Conservation (phyloP, 768 basidiomycete species). For the Dentipellis fragilis region DNA sequence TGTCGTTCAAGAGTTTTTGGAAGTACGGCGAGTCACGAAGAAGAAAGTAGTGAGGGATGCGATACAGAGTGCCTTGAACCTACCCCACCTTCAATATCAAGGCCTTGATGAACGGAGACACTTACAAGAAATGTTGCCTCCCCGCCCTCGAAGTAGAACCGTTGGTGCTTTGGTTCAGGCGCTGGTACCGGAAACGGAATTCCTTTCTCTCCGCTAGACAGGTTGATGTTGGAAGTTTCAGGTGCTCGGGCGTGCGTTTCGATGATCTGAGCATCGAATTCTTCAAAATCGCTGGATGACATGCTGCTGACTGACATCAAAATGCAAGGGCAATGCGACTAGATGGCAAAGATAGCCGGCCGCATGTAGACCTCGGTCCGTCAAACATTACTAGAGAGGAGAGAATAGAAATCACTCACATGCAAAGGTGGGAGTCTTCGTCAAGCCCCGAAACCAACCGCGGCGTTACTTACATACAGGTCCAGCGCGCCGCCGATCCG, state of each 20-base stretch:
- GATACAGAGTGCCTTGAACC: slow-evolving; percentile 2
- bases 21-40: slow-evolving; percentile 2
- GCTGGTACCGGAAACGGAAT: neutral
- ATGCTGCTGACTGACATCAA: neutral
- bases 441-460: too few relatives aligned
- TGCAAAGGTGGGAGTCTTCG: too few relatives aligned
- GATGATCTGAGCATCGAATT: neutral
- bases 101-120: neutral
- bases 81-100: neutral
- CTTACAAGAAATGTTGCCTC: slow-evolving; percentile 5
- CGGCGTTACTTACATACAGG: too few relatives aligned
- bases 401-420: too few relatives aligned
- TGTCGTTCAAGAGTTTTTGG: neutral
- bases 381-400: too few relatives aligned
- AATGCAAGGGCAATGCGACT: too few relatives aligned
- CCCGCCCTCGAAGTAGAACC: slow-evolving; percentile 8
- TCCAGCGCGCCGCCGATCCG: too few relatives aligned
- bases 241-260: neutral
- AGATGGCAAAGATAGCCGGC: too few relatives aligned
- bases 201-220: neutral
- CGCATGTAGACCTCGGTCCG: too few relatives aligned
- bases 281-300: neutral
- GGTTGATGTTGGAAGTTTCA: too few relatives aligned
- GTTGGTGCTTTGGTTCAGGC: neutral
- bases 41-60: slow-evolving; percentile 10